Evolutionary conservation across 78 protist species (phyloP).

Genomic region (slime mould (Dictyostelium discoideum)): DNA sequence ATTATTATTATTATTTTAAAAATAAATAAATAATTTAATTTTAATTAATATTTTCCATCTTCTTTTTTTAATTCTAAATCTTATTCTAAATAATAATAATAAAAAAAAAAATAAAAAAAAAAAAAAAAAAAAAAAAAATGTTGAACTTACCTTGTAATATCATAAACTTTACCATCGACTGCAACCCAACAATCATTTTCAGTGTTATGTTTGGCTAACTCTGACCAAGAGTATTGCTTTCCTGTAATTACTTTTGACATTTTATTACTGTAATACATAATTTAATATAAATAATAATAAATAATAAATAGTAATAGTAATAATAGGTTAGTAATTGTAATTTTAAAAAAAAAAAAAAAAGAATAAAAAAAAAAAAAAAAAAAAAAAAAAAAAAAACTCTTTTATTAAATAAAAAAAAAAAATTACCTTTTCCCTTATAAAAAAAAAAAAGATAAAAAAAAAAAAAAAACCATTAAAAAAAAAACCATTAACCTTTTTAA

Average conservation of each 20-base stretch:
- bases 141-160: slow-evolving; percentile 68
- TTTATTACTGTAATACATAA: not conserved
- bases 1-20: not conserved
- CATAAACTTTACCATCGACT: slow-evolving; percentile 83
- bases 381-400: no score
- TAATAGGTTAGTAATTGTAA: no score
- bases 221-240: slow-evolving; percentile 51
- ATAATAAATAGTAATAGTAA: no score
- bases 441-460: no score
- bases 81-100: not conserved
- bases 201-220: slow-evolving; percentile 70
- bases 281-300: no score
- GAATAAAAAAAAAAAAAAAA: no score
- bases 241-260: not conserved
- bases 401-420: no score
- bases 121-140: not conserved
- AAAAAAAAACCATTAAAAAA: no score
- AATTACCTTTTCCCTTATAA: no score
- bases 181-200: slow-evolving; percentile 83
- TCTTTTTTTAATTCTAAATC: not conserved
- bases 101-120: not conserved
- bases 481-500: no score
- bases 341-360: no score
- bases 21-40: no score
- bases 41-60: not conserved